A percentile compares a stretch with the other conserved stretches of the same genome.
These are phyloP conservation scores for Diplodia corticola DNA, from an alignment of 2,329 filamentous ascomycete genomes.

Conservation along the genomic window DNA sequence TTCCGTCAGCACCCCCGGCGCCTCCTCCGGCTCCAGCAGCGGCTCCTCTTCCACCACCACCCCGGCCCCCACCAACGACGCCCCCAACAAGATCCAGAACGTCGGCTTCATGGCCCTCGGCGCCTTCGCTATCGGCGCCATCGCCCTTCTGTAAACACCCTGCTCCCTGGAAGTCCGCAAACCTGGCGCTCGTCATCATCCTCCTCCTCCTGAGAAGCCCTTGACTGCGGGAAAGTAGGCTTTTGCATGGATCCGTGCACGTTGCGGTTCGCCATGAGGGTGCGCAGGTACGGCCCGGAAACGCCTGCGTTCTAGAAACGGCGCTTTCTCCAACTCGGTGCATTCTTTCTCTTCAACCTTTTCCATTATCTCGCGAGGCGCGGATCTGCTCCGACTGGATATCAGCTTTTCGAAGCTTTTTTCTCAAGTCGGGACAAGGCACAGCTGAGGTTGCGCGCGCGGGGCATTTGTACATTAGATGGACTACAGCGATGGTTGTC, in stretches of 20 bases:
- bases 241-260: background rate
- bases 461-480: background rate
- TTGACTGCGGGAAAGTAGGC: background rate
- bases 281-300: background rate
- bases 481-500: background rate
- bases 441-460: background rate
- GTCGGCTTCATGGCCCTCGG: background rate
- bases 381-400: background rate
- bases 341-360: background rate
- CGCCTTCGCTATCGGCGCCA: background rate
- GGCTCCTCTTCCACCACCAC: background rate
- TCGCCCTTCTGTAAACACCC: constrained; percentile 2
- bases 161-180: background rate
- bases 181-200: background rate
- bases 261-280: background rate
- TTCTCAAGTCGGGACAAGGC: background rate
- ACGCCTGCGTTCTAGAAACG: background rate
- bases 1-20: background rate
- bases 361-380: background rate
- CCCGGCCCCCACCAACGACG: constrained; percentile 4
- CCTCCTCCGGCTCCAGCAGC: background rate
- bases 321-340: background rate
- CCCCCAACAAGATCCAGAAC: background rate
- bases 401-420: background rate
- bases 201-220: background rate